phyloP scores from a whole-genome alignment of 2,329 filamentous ascomycete species.

The Alternaria consortialis region DNA sequence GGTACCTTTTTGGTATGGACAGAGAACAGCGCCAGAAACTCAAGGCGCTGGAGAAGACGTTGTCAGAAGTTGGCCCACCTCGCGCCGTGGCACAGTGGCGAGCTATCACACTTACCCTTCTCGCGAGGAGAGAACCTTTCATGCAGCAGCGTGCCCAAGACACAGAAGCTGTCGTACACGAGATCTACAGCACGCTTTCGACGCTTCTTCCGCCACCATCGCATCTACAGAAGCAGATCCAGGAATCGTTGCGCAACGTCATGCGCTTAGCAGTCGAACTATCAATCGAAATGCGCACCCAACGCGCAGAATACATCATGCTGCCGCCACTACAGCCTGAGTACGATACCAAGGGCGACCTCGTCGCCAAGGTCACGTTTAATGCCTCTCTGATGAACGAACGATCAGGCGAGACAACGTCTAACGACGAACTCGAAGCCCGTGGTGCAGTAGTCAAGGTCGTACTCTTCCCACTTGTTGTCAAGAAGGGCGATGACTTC shows the following conservation, averaged over 20 bases:
- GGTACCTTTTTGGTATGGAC: slow-evolving; percentile 98
- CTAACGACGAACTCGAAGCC: slow-evolving; percentile 82
- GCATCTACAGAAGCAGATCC: slow-evolving; percentile 80
- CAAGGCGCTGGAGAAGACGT: slow-evolving; percentile 91
- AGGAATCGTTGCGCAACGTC: slow-evolving; percentile 85
- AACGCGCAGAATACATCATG: slow-evolving; percentile 98
- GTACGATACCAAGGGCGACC: slow-evolving; percentile 91
- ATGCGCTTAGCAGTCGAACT: slow-evolving; percentile 88
- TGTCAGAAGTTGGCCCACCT: slow-evolving; percentile 82
- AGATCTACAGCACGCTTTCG: slow-evolving; percentile 84
- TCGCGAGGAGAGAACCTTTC: slow-evolving; percentile 83
- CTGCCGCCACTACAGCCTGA: slow-evolving; percentile 92
- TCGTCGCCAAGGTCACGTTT: slow-evolving; percentile 87
- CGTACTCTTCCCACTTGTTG: slow-evolving; percentile 93
- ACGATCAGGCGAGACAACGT: slow-evolving; percentile 73
- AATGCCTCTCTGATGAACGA: slow-evolving; percentile 96
- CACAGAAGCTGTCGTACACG: slow-evolving; percentile 93
- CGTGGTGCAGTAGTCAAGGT: slow-evolving; percentile 82
- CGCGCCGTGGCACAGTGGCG: slow-evolving; percentile 97
- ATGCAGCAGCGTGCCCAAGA: slow-evolving; percentile 83
- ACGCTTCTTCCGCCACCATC: slow-evolving; percentile 86
- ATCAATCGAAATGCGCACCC: slow-evolving; percentile 95
- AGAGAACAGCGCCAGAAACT: slow-evolving; percentile 97
- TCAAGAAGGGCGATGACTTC: slow-evolving; percentile 91
- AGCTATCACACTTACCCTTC: slow-evolving; percentile 88